Evolutionary conservation across 208 protist genomes (phyloP), one percentile per base, ranked within the genome.

Genomic region (Trypanosoma caninum): DNA sequence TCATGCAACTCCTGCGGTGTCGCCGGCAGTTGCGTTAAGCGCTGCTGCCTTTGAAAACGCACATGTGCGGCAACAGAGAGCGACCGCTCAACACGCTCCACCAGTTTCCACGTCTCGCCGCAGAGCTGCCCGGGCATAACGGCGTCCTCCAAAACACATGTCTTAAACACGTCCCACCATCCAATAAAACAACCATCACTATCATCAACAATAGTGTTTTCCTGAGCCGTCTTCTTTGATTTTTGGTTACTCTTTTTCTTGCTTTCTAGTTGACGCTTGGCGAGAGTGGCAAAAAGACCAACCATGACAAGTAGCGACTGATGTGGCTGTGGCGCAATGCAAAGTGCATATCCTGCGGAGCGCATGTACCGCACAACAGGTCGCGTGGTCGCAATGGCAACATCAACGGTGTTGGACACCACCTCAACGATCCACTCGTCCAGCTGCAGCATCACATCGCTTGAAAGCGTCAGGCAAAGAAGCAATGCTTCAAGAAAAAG

Each of bases 91-190:
- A 65, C 74, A 23, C 65, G 67, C 50, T 72, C 67, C 11, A 79
- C 55, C 16, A 87, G 65, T 0, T 58, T 27, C 70, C 74, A 80
- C 20, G 73, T 48, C 11, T 60, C 76, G 0, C 50, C 37, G 35
- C 69, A 55, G 1, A 87, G 65, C 52, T 78, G 73, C 7, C 70
- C 76, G 8, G 80, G 74, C 41, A 87, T 65, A 41, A 55, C 58
- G n/a, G 57, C 30, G 53, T 87, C 73, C 16, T 69, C 52, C 58
- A 87, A 55, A 20, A 87, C 80, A 48, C 55, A 65, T 13, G 23
- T n/a, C 14, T 75, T 69, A 38, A 87, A 83, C 7, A 65, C 45
- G 0, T 61, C 65, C 80, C 80, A 87, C 80, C 80, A 87, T 31
- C 56, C 60, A 11, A 30, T 45, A 30, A 5, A 53, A 14, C 9